These are phyloP conservation scores for Salix exigua DNA, from an alignment of 345 rosid genomes.

Conservation along the genomic window DNA sequence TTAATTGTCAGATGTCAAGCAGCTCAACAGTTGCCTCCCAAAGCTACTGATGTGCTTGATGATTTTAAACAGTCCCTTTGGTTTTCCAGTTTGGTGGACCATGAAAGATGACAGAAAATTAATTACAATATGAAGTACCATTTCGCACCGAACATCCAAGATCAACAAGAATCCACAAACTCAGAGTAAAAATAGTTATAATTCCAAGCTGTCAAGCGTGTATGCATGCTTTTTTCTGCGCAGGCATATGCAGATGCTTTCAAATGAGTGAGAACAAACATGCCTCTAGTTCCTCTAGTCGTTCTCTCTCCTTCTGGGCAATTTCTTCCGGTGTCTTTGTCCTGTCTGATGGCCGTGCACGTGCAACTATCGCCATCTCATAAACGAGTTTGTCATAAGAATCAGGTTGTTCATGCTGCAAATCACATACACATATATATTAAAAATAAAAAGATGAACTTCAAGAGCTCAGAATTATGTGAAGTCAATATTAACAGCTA, in stretches of 20 bases:
- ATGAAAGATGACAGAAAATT: background rate
- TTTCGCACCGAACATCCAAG: background rate
- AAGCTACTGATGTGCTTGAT: no score
- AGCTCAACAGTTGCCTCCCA: no score
- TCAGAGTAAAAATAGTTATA: background rate
- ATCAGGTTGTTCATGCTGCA: constrained; percentile 46
- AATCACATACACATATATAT: background rate
- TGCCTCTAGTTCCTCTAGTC: constrained; percentile 79
- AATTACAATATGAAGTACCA: background rate
- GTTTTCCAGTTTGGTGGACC: background rate
- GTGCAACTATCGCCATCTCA: constrained; percentile 58
- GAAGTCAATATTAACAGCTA: background rate
- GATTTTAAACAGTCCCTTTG: no score
- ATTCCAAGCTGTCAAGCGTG: no score
- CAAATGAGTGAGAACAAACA: constrained; percentile 6
- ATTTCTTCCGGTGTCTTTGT: constrained; percentile 91
- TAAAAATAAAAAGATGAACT: background rate
- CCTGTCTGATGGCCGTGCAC: constrained; percentile 80
- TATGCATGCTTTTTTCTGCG: no score
- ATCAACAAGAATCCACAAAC: background rate
- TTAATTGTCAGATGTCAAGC: no score
- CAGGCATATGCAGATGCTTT: background rate
- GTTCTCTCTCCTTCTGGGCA: constrained; percentile 89
- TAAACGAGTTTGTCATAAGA: constrained; percentile 56
- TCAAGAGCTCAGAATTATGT: background rate